Conservation (phyloP, 495 filamentous ascomycete species). For the Penicillium crystallinum region DNA sequence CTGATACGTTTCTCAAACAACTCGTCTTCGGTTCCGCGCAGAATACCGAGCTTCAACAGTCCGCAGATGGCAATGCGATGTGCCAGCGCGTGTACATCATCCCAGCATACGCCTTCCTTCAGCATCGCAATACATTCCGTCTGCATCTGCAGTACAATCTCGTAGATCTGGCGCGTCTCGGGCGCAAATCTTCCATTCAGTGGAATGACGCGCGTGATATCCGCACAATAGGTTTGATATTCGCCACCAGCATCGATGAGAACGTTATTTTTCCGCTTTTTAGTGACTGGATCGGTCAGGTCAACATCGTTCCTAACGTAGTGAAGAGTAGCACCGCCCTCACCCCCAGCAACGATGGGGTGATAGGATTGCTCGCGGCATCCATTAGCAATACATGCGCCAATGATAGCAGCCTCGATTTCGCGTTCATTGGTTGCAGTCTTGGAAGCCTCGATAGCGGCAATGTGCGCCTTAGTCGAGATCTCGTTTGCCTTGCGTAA, state of each 20-base stretch:
- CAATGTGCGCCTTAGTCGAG: conserved; percentile 68
- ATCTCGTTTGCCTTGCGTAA: conserved; percentile 79
- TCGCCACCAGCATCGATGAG: conserved; percentile 83
- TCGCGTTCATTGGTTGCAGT: conserved; percentile 72
- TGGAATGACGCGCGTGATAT: conserved; percentile 89
- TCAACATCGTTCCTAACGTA: conserved; percentile 74
- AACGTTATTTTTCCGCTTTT: conserved; percentile 61
- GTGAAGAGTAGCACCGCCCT: conserved; percentile 78
- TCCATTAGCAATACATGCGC: conserved; percentile 67
- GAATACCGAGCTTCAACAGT: conserved; percentile 67
- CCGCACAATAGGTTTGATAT: conserved; percentile 72
- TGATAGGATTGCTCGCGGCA: conserved; percentile 78
- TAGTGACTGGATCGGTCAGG: conserved; percentile 36
- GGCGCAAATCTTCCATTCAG: conserved; percentile 67
- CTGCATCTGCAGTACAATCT: conserved; percentile 86
- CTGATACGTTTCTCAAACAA: conserved; percentile 70
- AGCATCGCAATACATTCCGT: conserved; percentile 63
- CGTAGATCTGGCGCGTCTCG: conserved; percentile 74
- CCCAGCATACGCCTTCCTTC: conserved; percentile 77
- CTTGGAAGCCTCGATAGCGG: conserved; percentile 61
- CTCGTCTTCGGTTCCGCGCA: conserved; percentile 62
- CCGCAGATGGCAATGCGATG: conserved; percentile 81
- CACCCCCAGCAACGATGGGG: conserved; percentile 73
- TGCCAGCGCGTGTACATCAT: conserved; percentile 72
- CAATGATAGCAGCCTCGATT: conserved; percentile 72